Evolutionary conservation across 2,329 filamentous ascomycete genomes (phyloP), one percentile per base, ranked within the genome.

Genomic region (Venturia nashicola): DNA sequence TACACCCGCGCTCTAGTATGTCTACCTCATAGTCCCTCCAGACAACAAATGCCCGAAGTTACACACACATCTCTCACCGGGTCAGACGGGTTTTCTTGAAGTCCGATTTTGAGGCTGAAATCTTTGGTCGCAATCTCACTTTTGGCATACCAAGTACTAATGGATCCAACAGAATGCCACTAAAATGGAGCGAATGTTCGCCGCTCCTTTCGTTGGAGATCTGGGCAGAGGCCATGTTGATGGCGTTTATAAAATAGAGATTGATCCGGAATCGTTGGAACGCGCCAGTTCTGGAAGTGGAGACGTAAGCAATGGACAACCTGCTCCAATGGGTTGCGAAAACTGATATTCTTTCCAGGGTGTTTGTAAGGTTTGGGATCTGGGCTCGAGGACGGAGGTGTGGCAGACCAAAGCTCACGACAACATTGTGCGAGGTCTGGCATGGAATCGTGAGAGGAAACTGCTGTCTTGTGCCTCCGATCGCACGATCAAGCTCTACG

Each of bases 171-270:
- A 57, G 51, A 89, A 91, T 83, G 92, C 92, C 34, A 91, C 91
- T 65, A 97, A 97, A 75, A 78, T 97, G 66, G 91, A 96, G 77
- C 88, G 92, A 69, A 93, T 97, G 88, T 96, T 96, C 75, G 87
- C 87, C 39, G 82, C 86, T 62, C 89, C 90, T 3, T 96, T 96
- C 72, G 78, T 99, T 55, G 89, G 83, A 0, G 90, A 97, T 74
- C 84, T 99, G 32, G 93, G 93, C 63, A 82, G 64, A 1, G 66
- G 66, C 11, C 65, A 66, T 34, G 65, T 66, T 27, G 65, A 66
- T 51, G 65, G 65, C 67, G 86, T 89, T 11, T 94, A 93, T 74
- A 84, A 84, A 43, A 85, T 94, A 74, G 87, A 88, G 65, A 91
- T 91, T 74, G 90, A 94, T 69, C 88, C 88, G 7, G 85, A 84